A percentile compares a stretch with the other conserved stretches of the same genome.
phyloP scores from a whole-genome alignment of 2,329 filamentous ascomycete species.

The Penicillium corylophilum region DNA sequence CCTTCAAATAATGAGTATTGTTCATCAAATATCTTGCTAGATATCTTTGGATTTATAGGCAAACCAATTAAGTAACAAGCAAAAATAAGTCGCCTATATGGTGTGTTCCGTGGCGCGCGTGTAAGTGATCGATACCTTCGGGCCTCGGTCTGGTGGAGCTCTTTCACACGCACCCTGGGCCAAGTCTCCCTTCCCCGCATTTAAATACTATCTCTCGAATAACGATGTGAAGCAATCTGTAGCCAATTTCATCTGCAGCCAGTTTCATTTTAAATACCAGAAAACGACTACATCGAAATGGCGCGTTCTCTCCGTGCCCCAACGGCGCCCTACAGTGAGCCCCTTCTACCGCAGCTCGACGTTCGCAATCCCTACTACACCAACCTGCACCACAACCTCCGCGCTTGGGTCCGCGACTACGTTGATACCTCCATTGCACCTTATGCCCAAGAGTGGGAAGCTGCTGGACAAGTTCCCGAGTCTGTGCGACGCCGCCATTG shows the following conservation, averaged over 20 bases:
- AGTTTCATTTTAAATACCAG: background rate
- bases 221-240: background rate
- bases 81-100: background rate
- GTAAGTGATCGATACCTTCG: constrained; percentile 9
- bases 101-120: background rate
- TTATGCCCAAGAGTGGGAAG: constrained; percentile 64
- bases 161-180: constrained; percentile 6
- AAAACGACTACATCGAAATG: constrained; percentile 11
- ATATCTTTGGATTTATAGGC: no score
- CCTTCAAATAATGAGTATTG: no score
- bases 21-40: no score
- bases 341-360: constrained; percentile 49
- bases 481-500: constrained; percentile 40
- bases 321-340: constrained; percentile 42
- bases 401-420: constrained; percentile 58
- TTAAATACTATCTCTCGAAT: background rate
- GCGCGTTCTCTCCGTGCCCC: constrained; percentile 20
- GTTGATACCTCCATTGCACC: constrained; percentile 60
- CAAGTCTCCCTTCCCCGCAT: constrained; percentile 14
- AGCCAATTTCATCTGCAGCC: background rate
- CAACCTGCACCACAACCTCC: constrained; percentile 59
- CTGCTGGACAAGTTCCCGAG: constrained; percentile 52
- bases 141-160: constrained; percentile 17
- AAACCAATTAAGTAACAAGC: no score
- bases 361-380: constrained; percentile 58